These are phyloP conservation scores for Kodamaea jinghongensis DNA, from an alignment of 805 yeast genomes.

Conservation along the genomic window DNA sequence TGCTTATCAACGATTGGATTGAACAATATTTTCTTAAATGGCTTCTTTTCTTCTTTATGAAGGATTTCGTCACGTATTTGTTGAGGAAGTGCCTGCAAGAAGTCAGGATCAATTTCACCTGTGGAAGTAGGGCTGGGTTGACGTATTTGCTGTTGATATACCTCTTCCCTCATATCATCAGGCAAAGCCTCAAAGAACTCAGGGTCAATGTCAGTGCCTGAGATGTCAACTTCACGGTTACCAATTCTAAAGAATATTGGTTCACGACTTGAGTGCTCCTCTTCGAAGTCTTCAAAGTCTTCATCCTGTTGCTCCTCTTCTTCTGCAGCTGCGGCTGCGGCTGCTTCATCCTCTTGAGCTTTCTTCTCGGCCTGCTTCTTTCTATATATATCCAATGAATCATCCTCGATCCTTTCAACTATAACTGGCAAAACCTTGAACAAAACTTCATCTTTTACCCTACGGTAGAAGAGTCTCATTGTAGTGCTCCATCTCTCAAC, in stretches of 20 bases:
- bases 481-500: slow-evolving; percentile 68
- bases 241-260: slow-evolving; percentile 74
- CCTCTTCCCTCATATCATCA: slow-evolving; percentile 90
- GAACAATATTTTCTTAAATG: slow-evolving; percentile 41
- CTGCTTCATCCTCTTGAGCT: slow-evolving; percentile 31
- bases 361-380: slow-evolving; percentile 29
- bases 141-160: slow-evolving; percentile 76
- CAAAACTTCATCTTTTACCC: slow-evolving; percentile 22
- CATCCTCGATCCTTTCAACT: slow-evolving; percentile 46
- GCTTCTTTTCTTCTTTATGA: slow-evolving; percentile 45
- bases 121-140: slow-evolving; percentile 49
- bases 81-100: slow-evolving; percentile 77
- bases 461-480: slow-evolving; percentile 49
- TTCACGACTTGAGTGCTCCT: slow-evolving; percentile 20
- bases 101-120: slow-evolving; percentile 75
- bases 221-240: slow-evolving; percentile 75
- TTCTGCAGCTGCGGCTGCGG: slow-evolving; percentile 20
- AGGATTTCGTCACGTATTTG: slow-evolving; percentile 59
- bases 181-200: slow-evolving; percentile 88
- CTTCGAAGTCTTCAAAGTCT: not conserved
- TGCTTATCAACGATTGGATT: slow-evolving; percentile 70
- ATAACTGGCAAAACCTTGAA: slow-evolving; percentile 30
- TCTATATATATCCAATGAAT: slow-evolving; percentile 41
- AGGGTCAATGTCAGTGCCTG: slow-evolving; percentile 90
- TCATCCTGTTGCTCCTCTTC: slow-evolving; percentile 12